Evolutionary conservation across 1,284 basidiomycete genomes (phyloP), one percentile per base, ranked within the genome.

Genomic region (Filobasidium uniguttulatum): DNA sequence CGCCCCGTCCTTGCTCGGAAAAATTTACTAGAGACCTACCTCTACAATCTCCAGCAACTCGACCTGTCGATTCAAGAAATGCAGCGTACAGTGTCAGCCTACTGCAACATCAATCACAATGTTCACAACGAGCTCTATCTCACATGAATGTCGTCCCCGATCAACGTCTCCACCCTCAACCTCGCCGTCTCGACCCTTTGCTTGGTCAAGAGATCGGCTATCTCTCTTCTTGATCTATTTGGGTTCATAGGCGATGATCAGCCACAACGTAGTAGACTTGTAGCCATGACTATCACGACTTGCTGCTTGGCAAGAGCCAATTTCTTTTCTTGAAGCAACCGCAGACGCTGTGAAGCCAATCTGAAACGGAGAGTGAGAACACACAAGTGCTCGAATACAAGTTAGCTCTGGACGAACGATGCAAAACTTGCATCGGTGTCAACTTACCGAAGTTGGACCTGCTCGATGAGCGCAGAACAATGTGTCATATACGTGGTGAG

Each of bases 41-140:
- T 97, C 91, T 33, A 98, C 73, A 5, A 97, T 72, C 64, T 98
- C 91, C 36, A 97, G 70, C 20, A 94, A 74, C 64, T 94, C 89
- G 34, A 85, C 71, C 62, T 52, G 3, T 26, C 5, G 25, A 23
- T 5, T 44, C 17, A 3, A 35, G 3, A 7, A 3, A 19, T 23
- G 45, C 44, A 45, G 49, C 22, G 14, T 26, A 22, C 10, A 28
- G 14, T 25, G 22, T 3, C 29, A 22, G 12, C 1, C 41, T 14
- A 9, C 7, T 10, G 3, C 17, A 15, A 20, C 2, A 26, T 15
- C 3, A 17, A 12, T 40, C 6, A 1, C 38, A 15, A 10, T 23
- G 15, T 4, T 1, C 30, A 37, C 12, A 30, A 15, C 3, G 33
- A 31, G 20, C 19, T 22, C 2, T 19, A 23, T 7, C 53, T 22